phyloP scores from a whole-genome alignment of 257 asterid genomes.

The Solanum pinnatisectum region DNA sequence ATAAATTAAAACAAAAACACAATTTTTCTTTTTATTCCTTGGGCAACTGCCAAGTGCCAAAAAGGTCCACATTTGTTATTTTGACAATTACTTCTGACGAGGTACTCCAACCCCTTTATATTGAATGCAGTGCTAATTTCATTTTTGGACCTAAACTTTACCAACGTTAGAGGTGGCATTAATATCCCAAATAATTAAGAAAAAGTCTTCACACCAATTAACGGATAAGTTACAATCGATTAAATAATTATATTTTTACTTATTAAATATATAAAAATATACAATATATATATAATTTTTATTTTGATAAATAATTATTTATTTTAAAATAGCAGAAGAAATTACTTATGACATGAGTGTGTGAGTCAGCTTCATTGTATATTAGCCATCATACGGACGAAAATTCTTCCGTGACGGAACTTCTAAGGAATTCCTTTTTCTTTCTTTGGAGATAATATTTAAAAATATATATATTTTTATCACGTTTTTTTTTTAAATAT shows the following conservation, averaged over 20 bases:
- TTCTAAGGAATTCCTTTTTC: not conserved
- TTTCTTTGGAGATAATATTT: not conserved
- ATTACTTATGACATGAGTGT: not conserved
- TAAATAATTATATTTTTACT: too few relatives aligned
- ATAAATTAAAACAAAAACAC: too few relatives aligned
- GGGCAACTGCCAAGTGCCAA: not conserved
- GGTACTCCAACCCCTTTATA: not conserved
- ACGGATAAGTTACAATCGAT: not conserved
- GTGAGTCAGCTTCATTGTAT: not conserved
- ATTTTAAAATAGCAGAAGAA: too few relatives aligned
- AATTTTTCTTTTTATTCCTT: not conserved
- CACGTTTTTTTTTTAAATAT: not conserved
- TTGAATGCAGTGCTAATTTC: not conserved
- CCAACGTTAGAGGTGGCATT: not conserved
- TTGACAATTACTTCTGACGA: not conserved
- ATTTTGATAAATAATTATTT: too few relatives aligned
- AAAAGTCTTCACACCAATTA: not conserved
- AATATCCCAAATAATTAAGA: not conserved
- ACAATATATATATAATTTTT: too few relatives aligned
- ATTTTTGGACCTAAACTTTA: not conserved
- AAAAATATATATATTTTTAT: not conserved
- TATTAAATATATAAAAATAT: too few relatives aligned
- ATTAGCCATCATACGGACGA: not conserved
- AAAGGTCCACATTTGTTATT: not conserved
- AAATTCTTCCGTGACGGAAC: not conserved